These are phyloP conservation scores for Inonotus obliquus DNA, from an alignment of 1,284 basidiomycete species.

Conservation along the genomic window DNA sequence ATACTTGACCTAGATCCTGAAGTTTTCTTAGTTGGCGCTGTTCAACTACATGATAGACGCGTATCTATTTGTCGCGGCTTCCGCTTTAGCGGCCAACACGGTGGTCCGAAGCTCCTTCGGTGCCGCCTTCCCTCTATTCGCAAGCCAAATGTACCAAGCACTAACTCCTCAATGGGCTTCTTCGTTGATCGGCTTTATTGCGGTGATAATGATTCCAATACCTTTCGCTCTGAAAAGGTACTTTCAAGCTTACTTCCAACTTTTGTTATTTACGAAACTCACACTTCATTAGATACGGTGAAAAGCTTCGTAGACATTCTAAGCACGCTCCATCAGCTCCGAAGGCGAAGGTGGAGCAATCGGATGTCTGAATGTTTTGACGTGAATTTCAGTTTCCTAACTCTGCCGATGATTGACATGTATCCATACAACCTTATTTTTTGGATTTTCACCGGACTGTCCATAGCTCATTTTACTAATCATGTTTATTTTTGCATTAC, in stretches of 20 bases:
- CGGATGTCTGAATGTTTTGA: neutral
- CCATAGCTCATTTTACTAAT: no score
- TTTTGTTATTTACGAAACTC: neutral
- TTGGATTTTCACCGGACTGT: no score
- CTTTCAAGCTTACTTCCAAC: conserved; percentile 1
- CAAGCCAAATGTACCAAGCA: conserved; percentile 46
- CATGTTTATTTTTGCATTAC: no score
- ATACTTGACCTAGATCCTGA: neutral
- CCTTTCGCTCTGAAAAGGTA: conserved; percentile 47
- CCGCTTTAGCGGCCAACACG: conserved; percentile 52
- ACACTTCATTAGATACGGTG: conserved; percentile 10
- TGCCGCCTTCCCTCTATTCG: conserved; percentile 56
- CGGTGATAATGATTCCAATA: conserved; percentile 47
- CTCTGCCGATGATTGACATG: neutral
- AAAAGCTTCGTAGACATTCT: conserved; percentile 10
- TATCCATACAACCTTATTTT: no score
- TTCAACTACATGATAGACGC: conserved; percentile 59
- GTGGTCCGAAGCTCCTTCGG: conserved; percentile 53
- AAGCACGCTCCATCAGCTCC: conserved; percentile 15
- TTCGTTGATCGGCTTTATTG: conserved; percentile 47
- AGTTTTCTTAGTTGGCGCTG: conserved; percentile 36
- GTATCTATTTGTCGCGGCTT: conserved; percentile 52
- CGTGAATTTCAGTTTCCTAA: neutral
- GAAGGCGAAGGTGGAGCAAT: conserved; percentile 7
- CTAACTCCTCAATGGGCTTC: conserved; percentile 54